These are phyloP conservation scores for Sutorius australiensis DNA, from an alignment of 768 basidiomycete species.

Conservation along the genomic window DNA sequence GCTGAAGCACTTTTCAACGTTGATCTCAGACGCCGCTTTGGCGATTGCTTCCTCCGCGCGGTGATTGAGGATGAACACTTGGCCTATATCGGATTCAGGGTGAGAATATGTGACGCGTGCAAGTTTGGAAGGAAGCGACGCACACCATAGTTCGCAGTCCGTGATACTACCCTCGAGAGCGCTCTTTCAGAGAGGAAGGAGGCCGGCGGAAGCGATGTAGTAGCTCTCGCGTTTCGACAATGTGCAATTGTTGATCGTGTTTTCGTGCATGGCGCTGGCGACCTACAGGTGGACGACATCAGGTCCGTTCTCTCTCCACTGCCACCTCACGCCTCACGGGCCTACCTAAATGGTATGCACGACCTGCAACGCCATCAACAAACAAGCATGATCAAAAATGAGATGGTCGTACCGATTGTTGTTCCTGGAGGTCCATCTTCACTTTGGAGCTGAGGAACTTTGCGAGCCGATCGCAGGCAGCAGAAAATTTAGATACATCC, in stretches of 20 bases:
- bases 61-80: background rate
- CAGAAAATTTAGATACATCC: constrained; percentile 4
- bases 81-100: constrained; percentile 3
- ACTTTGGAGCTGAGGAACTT: constrained; percentile 9
- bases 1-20: constrained; percentile 1
- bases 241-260: constrained; percentile 10
- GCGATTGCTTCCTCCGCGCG: constrained; percentile 1
- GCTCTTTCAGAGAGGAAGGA: constrained; percentile 4
- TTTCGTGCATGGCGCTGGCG: constrained; percentile 25
- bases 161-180: background rate
- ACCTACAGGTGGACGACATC: constrained; percentile 9
- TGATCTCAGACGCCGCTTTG: constrained; percentile 1
- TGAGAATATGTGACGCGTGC: background rate
- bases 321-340: background rate
- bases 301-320: background rate
- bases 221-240: constrained; percentile 14
- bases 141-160: constrained; percentile 6
- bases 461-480: constrained; percentile 9
- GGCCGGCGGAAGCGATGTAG: constrained; percentile 3
- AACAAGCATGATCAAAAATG: background rate
- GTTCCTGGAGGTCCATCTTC: constrained; percentile 3
- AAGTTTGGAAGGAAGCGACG: background rate
- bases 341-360: constrained; percentile 20
- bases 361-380: constrained; percentile 10
- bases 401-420: constrained; percentile 9